Conservation (phyloP, 2,329 filamentous ascomycete genomes). For the Biscogniauxia mediterranea region DNA sequence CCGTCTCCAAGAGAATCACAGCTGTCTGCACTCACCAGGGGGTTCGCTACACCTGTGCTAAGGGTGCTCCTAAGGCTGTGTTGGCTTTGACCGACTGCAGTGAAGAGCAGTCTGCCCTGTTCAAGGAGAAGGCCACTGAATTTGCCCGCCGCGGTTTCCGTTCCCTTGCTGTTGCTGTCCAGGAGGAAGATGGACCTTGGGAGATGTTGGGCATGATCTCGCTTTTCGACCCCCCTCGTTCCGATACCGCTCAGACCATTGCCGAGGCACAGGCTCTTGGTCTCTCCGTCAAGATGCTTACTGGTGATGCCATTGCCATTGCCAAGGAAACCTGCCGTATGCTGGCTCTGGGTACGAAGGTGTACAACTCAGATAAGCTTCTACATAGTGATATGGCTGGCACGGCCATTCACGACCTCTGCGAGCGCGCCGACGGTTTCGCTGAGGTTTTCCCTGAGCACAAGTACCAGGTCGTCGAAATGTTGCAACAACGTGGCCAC, state of each 20-base stretch:
- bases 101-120: constrained; percentile 61
- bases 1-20: constrained; percentile 75
- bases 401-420: constrained; percentile 68
- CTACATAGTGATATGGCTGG: constrained; percentile 69
- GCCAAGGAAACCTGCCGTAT: constrained; percentile 76
- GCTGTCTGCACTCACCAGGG: constrained; percentile 65
- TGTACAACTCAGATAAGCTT: constrained; percentile 72
- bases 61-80: constrained; percentile 72
- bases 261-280: constrained; percentile 70
- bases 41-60: constrained; percentile 67
- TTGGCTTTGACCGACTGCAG: constrained; percentile 65
- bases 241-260: constrained; percentile 71
- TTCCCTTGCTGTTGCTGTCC: constrained; percentile 70
- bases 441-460: constrained; percentile 73
- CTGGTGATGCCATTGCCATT: constrained; percentile 72
- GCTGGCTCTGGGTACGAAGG: constrained; percentile 70
- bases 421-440: constrained; percentile 71
- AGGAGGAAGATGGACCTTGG: constrained; percentile 70
- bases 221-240: constrained; percentile 73
- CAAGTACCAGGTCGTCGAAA: constrained; percentile 74
- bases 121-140: constrained; percentile 67
- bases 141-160: constrained; percentile 75
- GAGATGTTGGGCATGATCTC: constrained; percentile 71
- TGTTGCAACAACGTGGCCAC: constrained; percentile 70
- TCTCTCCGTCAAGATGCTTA: constrained; percentile 74